Conservation (phyloP, 345 rosid species). For the Gossypium raimondii region DNA sequence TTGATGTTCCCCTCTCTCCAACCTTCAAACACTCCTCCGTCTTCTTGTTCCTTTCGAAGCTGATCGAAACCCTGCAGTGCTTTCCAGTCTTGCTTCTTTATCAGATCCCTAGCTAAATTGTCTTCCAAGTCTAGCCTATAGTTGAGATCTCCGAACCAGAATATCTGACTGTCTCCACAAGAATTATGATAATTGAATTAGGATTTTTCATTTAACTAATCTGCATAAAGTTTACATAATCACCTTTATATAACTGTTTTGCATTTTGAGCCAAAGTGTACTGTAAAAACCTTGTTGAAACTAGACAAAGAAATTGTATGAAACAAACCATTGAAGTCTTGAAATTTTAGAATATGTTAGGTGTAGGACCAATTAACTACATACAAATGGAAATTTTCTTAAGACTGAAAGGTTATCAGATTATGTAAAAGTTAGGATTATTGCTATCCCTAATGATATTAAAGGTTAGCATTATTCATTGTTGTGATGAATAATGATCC, state of each 20-base stretch:
- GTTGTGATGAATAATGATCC: not conserved
- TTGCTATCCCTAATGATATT: no score
- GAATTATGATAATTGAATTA: constrained; percentile 4
- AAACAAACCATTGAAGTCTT: not conserved
- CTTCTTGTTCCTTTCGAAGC: constrained; percentile 55
- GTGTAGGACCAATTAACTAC: not conserved
- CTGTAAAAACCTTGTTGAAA: not conserved
- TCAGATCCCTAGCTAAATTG: constrained; percentile 45
- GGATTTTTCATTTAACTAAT: not conserved
- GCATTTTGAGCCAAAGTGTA: not conserved
- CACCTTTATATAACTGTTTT: not conserved
- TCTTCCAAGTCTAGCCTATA: constrained; percentile 60
- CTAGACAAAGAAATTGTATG: not conserved
- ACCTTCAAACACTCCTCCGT: constrained; percentile 58
- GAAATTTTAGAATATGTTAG: not conserved
- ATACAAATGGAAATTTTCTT: no score
- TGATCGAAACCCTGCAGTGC: constrained; percentile 61
- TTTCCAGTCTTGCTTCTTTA: constrained; percentile 59
- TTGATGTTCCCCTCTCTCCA: constrained; percentile 66
- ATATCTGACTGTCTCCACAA: constrained; percentile 47
- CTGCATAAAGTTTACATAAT: not conserved
- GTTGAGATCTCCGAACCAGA: constrained; percentile 83
- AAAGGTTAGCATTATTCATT: not conserved
- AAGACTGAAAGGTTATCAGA: no score
- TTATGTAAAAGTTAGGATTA: no score